A percentile compares a stretch with the other conserved stretches of the same genome.
Conservation (phyloP, 768 basidiomycete genomes). For the Termitomyces sp. region DNA sequence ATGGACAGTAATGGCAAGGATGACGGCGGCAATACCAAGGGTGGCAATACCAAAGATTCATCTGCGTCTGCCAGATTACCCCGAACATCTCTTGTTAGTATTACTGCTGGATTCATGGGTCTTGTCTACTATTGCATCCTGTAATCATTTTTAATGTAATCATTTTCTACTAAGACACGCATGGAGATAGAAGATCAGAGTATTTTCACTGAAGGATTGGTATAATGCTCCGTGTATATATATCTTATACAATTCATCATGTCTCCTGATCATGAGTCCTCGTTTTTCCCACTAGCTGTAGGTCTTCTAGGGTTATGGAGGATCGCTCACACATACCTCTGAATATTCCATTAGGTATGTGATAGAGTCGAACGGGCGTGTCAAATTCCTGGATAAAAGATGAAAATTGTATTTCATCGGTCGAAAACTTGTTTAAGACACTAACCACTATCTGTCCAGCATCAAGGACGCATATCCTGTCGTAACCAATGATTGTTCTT, state of each 20-base stretch:
- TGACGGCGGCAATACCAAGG: not conserved
- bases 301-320: slow-evolving; percentile 71
- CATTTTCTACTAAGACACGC: not conserved
- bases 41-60: not conserved
- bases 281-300: slow-evolving; percentile 38
- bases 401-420: not conserved
- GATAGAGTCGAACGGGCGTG: slow-evolving; percentile 65
- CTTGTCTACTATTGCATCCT: not conserved
- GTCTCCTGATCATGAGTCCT: not conserved
- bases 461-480: slow-evolving; percentile 86
- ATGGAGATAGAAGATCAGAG: not conserved
- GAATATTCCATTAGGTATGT: slow-evolving; percentile 63
- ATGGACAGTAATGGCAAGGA: too few species aligned
- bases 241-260: not conserved
- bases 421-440: slow-evolving; percentile 7
- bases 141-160: not conserved
- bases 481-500: slow-evolving; percentile 83
- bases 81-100: not conserved
- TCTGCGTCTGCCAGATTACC: not conserved
- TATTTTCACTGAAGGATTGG: not conserved
- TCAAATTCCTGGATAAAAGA: slow-evolving; percentile 63
- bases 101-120: not conserved
- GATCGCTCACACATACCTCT: slow-evolving; percentile 83
- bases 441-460: slow-evolving; percentile 70
- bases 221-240: not conserved